These are phyloP conservation scores for Tephrocybe rancida DNA, from an alignment of 768 basidiomycete genomes.

Conservation along the genomic window DNA sequence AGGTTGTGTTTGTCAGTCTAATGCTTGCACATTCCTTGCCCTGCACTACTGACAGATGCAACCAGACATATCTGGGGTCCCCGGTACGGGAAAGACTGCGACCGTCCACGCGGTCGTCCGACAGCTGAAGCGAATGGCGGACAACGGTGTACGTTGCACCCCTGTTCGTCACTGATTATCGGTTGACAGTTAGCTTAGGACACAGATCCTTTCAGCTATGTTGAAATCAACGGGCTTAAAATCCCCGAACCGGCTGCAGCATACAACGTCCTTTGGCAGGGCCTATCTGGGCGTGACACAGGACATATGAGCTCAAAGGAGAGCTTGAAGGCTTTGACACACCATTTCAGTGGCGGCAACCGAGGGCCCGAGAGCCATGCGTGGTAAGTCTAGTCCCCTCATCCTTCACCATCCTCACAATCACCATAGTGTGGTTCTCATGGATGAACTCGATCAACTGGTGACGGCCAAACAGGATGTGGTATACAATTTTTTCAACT, in stretches of 20 bases:
- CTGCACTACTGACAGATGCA: background rate
- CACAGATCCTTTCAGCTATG: slow-evolving; percentile 91
- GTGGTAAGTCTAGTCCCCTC: slow-evolving; percentile 57
- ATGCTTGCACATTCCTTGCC: background rate
- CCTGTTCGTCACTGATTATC: background rate
- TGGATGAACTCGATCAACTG: slow-evolving; percentile 98
- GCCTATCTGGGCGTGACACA: slow-evolving; percentile 79
- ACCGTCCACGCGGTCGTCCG: slow-evolving; percentile 93
- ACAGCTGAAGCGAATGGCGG: slow-evolving; percentile 88
- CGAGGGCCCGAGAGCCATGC: slow-evolving; percentile 82
- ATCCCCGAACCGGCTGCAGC: slow-evolving; percentile 93
- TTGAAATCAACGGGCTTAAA: slow-evolving; percentile 96
- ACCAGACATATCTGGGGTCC: slow-evolving; percentile 94
- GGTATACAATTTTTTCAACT: slow-evolving; percentile 99
- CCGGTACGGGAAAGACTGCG: slow-evolving; percentile 99
- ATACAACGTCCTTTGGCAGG: slow-evolving; percentile 91
- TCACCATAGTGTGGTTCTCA: slow-evolving; percentile 86
- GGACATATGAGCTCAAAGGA: slow-evolving; percentile 74
- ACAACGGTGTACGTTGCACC: slow-evolving; percentile 61
- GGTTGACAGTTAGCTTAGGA: slow-evolving; percentile 54
- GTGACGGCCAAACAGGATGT: slow-evolving; percentile 97
- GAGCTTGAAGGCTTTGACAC: slow-evolving; percentile 76
- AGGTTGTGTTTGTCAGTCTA: slow-evolving; percentile 86
- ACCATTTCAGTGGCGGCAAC: slow-evolving; percentile 68
- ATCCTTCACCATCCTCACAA: background rate